phyloP scores from a whole-genome alignment of 2,329 filamentous ascomycete species.

The Myriangium duriaei region DNA sequence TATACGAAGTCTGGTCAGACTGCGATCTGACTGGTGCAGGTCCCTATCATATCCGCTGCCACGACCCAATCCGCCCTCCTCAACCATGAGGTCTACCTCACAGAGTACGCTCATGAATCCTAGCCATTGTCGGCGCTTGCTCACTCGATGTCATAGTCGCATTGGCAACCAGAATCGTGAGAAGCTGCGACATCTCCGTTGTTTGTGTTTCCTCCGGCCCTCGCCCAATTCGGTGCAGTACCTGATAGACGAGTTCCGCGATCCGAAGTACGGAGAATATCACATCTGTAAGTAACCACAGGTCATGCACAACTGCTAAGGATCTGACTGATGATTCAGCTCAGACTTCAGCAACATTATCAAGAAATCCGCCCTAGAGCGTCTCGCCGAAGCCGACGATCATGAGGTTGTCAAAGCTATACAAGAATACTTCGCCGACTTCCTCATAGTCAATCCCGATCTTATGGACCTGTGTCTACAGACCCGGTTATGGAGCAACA shows the following conservation, averaged over 20 bases:
- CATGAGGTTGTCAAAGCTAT: conserved; percentile 91
- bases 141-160: conserved; percentile 44
- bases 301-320: conserved; percentile 9
- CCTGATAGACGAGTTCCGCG: conserved; percentile 86
- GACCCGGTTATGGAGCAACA: conserved; percentile 67
- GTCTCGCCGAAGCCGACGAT: conserved; percentile 89
- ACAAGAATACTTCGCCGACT: conserved; percentile 95
- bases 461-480: conserved; percentile 70
- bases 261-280: conserved; percentile 96
- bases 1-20: not conserved
- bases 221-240: conserved; percentile 86
- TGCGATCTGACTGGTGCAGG: conserved; percentile 29
- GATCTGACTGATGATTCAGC: conserved; percentile 21
- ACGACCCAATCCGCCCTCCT: conserved; percentile 91
- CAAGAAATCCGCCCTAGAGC: conserved; percentile 89
- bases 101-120: conserved; percentile 52
- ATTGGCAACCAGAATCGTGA: conserved; percentile 81
- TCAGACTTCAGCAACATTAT: conserved; percentile 88
- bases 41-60: conserved; percentile 85
- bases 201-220: conserved; percentile 83
- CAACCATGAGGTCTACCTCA: conserved; percentile 95
- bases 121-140: not conserved
- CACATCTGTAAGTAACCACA: conserved; percentile 50
- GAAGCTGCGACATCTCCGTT: conserved; percentile 95
- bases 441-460: conserved; percentile 87